Evolutionary conservation across 2,329 filamentous ascomycete species (phyloP).

Genomic region (Periconia sp.): DNA sequence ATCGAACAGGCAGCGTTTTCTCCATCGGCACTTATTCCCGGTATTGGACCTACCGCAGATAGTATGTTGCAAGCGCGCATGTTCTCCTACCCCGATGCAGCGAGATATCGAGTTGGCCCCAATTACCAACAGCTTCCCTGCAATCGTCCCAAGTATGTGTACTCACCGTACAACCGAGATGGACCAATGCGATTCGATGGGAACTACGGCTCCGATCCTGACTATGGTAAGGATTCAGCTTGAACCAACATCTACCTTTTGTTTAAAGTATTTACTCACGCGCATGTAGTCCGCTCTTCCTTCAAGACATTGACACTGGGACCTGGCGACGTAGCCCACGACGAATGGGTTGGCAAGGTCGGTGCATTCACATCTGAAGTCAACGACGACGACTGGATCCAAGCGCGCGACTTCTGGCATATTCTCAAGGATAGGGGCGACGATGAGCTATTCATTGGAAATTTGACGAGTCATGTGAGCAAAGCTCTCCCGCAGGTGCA

Average conservation of each 20-base stretch:
- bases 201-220: constrained; percentile 51
- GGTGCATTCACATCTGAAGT: constrained; percentile 32
- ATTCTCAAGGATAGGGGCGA: constrained; percentile 29
- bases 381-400: constrained; percentile 54
- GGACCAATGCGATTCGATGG: constrained; percentile 35
- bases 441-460: constrained; percentile 31
- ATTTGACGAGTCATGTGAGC: constrained; percentile 20
- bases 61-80: constrained; percentile 69
- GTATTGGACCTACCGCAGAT: constrained; percentile 69
- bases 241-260: too few species aligned
- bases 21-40: constrained; percentile 66
- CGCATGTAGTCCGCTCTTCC: constrained; percentile 29
- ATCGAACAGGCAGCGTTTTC: constrained; percentile 73
- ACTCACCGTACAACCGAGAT: constrained; percentile 32
- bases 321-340: constrained; percentile 23
- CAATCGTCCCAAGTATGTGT: constrained; percentile 32
- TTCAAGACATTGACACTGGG: constrained; percentile 11
- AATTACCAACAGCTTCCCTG: constrained; percentile 64
- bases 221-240: constrained; percentile 33
- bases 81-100: constrained; percentile 71
- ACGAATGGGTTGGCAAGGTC: constrained; percentile 23
- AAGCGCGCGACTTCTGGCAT: constrained; percentile 53
- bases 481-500: constrained; percentile 22
- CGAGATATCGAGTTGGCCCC: constrained; percentile 58
- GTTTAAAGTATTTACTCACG: neutral